phyloP scores from a whole-genome alignment of 78 protist genomes.

The Protostelium mycophagum region DNA sequence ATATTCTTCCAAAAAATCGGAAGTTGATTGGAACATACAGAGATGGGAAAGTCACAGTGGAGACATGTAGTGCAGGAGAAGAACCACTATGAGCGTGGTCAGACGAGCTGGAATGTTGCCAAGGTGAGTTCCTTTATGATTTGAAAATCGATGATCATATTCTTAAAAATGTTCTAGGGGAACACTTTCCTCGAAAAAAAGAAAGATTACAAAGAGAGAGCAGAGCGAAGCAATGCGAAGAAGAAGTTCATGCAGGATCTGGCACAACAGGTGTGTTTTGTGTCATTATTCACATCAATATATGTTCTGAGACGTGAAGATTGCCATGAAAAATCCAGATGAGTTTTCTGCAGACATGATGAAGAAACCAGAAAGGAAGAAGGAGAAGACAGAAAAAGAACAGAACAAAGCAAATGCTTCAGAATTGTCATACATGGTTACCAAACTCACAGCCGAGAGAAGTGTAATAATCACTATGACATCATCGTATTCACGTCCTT shows the following conservation, averaged over 20 bases:
- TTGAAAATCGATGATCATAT: background rate
- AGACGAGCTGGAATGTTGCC: background rate
- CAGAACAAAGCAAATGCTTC: background rate
- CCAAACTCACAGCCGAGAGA: background rate
- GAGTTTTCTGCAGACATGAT: background rate
- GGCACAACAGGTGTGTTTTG: background rate
- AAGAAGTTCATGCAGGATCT: background rate
- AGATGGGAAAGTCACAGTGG: background rate
- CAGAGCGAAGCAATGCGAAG: background rate
- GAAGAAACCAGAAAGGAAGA: too few species aligned
- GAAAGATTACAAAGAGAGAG: background rate
- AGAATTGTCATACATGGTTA: too few species aligned
- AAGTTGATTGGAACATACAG: too few species aligned
- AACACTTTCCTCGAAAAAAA: background rate
- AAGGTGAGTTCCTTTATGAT: background rate
- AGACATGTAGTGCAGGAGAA: background rate
- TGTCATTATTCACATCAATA: background rate
- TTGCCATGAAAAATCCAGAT: background rate
- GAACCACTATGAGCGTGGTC: background rate
- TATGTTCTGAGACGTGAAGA: background rate
- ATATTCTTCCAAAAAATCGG: too few species aligned
- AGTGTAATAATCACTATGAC: background rate
- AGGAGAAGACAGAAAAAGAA: too few species aligned
- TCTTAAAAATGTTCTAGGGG: too few species aligned
- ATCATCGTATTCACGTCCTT: background rate